Conservation (phyloP, 306 rosid species). For the Quercus rubra region DNA sequence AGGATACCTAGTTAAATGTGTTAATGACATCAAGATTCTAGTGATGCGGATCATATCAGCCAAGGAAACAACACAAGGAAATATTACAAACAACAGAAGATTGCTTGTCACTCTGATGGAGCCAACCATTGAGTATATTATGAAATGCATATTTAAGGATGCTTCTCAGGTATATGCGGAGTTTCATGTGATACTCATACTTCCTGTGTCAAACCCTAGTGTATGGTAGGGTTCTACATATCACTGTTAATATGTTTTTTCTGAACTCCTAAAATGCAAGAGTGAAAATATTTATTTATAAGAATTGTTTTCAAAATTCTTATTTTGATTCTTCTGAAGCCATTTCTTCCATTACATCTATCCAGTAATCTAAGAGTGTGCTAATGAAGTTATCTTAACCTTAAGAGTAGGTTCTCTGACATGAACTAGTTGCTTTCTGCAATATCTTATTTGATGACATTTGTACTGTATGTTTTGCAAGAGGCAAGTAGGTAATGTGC, state of each 20-base stretch:
- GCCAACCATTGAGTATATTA: slow-evolving; percentile 80
- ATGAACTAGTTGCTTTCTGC: neutral
- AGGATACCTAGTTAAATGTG: slow-evolving; percentile 72
- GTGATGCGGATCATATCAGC: slow-evolving; percentile 42
- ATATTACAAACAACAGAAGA: slow-evolving; percentile 34
- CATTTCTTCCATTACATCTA: slow-evolving; percentile 2
- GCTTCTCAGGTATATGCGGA: slow-evolving; percentile 60
- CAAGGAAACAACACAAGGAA: slow-evolving; percentile 36
- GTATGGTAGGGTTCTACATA: slow-evolving; percentile 9
- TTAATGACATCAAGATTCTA: slow-evolving; percentile 58
- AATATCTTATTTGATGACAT: neutral
- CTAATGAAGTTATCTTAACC: slow-evolving; percentile 12
- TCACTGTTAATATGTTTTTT: slow-evolving; percentile 7
- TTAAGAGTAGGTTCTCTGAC: neutral
- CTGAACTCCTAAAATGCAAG: neutral
- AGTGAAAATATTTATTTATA: neutral
- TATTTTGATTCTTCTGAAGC: neutral
- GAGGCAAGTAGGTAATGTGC: slow-evolving; percentile 51
- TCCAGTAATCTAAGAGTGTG: slow-evolving; percentile 1
- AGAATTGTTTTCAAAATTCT: neutral
- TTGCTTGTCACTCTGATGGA: slow-evolving; percentile 65
- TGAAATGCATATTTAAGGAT: slow-evolving; percentile 65
- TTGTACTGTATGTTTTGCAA: slow-evolving; percentile 24
- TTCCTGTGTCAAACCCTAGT: slow-evolving; percentile 10
- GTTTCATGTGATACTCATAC: slow-evolving; percentile 9